phyloP scores from a whole-genome alignment of 225 moss, liverwort and hornwort species.

The Ulota crispa region DNA sequence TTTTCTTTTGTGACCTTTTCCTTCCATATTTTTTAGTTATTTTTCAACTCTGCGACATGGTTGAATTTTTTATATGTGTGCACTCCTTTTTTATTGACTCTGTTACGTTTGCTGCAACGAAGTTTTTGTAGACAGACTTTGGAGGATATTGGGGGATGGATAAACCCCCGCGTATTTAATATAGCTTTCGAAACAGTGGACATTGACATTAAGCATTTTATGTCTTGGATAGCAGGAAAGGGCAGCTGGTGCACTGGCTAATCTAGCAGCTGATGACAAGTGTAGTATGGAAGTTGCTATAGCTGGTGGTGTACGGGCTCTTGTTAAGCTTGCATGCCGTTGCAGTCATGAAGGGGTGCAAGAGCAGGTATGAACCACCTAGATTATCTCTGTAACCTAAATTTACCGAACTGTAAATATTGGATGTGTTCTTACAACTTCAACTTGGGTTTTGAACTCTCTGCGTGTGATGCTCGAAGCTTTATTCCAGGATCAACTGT shows the following conservation, averaged over 20 bases:
- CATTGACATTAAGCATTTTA: conserved; percentile 32
- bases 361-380: conserved; percentile 61
- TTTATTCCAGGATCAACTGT: background rate
- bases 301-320: conserved; percentile 84
- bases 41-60: background rate
- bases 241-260: conserved; percentile 91
- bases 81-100: background rate
- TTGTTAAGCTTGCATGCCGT: conserved; percentile 79
- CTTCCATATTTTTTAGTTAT: background rate
- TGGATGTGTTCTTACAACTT: background rate
- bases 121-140: background rate
- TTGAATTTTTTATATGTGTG: background rate
- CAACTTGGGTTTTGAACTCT: background rate
- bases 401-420: background rate
- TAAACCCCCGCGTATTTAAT: background rate
- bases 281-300: conserved; percentile 92
- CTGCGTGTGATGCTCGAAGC: background rate
- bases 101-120: background rate
- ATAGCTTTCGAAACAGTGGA: conserved; percentile 10
- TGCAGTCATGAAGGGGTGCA: conserved; percentile 91
- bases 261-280: conserved; percentile 92
- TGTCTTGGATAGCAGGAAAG: conserved; percentile 66
- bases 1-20: background rate
- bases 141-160: background rate
- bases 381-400: background rate